These are phyloP conservation scores for Trametes cubensis DNA, from an alignment of 768 basidiomycete genomes.

Conservation along the genomic window DNA sequence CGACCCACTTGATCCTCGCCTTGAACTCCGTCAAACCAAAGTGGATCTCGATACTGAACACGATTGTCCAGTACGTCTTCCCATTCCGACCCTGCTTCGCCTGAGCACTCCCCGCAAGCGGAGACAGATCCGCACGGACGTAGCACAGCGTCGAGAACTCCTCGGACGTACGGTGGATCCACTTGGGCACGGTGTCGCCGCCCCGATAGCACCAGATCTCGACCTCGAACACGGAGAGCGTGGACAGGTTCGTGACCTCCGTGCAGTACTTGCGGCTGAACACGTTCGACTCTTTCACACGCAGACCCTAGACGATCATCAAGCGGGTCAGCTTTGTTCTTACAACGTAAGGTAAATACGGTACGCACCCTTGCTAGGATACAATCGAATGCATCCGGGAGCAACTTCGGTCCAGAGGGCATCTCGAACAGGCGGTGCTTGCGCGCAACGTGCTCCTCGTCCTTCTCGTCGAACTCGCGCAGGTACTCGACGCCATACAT, in stretches of 20 bases:
- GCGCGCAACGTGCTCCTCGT: constrained; percentile 67
- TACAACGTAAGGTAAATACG: constrained; percentile 3
- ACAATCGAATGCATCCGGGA: constrained; percentile 83
- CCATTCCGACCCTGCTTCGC: constrained; percentile 65
- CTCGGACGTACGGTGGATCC: constrained; percentile 67
- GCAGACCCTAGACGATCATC: constrained; percentile 51
- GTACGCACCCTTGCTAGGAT: constrained; percentile 66
- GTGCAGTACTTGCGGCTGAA: constrained; percentile 84
- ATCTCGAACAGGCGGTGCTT: constrained; percentile 71
- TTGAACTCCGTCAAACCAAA: constrained; percentile 83
- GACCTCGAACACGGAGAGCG: constrained; percentile 80
- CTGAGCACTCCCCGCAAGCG: constrained; percentile 69
- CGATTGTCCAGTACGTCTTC: constrained; percentile 81
- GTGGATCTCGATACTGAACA: constrained; percentile 83
- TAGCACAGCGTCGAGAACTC: constrained; percentile 77
- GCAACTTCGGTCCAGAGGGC: constrained; percentile 74
- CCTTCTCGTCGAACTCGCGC: constrained; percentile 63
- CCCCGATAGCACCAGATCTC: constrained; percentile 86
- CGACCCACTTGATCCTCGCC: constrained; percentile 81
- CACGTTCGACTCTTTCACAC: constrained; percentile 80
- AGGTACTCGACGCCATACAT: constrained; percentile 85
- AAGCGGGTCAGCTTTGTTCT: background rate
- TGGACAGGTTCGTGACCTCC: constrained; percentile 73
- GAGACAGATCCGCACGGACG: constrained; percentile 77
- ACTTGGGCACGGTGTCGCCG: constrained; percentile 68